phyloP scores from a whole-genome alignment of 2,329 filamentous ascomycete genomes.

The Aspergillus sp. region DNA sequence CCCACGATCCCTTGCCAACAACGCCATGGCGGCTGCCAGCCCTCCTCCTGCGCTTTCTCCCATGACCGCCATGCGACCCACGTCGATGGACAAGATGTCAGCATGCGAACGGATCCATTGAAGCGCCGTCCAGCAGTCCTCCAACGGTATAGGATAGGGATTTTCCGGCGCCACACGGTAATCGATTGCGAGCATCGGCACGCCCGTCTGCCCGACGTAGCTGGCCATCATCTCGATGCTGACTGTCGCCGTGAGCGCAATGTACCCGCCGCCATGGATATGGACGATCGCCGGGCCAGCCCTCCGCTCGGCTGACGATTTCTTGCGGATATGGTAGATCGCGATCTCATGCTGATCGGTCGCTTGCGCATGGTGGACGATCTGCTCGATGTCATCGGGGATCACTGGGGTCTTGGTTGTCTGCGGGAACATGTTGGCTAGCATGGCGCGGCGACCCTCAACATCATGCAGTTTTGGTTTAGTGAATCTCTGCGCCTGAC shows the following conservation, averaged over 20 bases:
- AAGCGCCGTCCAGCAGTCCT: constrained; percentile 35
- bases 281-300: constrained; percentile 23
- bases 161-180: constrained; percentile 39
- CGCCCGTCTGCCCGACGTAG: constrained; percentile 16
- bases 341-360: constrained; percentile 4
- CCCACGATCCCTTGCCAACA: constrained; percentile 3
- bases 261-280: constrained; percentile 36
- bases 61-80: constrained; percentile 43
- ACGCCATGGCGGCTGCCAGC: constrained; percentile 35
- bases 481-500: constrained; percentile 1
- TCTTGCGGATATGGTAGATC: constrained; percentile 9
- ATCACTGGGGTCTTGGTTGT: neutral
- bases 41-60: constrained; percentile 51
- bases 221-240: constrained; percentile 14
- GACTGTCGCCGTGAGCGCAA: constrained; percentile 21
- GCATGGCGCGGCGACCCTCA: constrained; percentile 1
- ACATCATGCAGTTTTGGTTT: constrained; percentile 6
- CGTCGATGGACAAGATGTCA: constrained; percentile 32
- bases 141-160: constrained; percentile 24
- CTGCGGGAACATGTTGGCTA: constrained; percentile 1
- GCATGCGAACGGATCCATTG: constrained; percentile 24
- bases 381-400: constrained; percentile 7
- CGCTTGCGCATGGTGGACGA: constrained; percentile 3
- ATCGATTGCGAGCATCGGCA: constrained; percentile 30
- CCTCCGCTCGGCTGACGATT: neutral